A percentile compares a stretch with the other conserved stretches of the same genome.
Conservation (phyloP, 257 asterid genomes). For the Nicotiana sylvestris region DNA sequence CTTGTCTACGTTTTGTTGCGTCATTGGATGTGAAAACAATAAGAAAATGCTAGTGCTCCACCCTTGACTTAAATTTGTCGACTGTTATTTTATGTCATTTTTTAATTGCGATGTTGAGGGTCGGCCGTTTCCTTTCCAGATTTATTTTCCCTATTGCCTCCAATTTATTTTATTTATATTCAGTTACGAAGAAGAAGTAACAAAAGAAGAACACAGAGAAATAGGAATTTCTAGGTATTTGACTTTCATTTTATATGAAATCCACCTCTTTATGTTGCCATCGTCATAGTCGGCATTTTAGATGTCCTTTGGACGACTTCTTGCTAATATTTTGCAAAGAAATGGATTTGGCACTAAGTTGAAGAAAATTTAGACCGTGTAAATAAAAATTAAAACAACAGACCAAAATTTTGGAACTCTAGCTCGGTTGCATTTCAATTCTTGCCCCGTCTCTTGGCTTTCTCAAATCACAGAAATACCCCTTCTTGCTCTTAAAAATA, state of each 20-base stretch:
- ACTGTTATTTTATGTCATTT: neutral
- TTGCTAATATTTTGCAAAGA: no score
- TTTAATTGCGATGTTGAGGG: neutral
- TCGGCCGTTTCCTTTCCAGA: neutral
- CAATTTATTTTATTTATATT: neutral
- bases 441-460: neutral
- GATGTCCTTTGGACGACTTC: no score
- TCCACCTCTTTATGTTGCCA: no score
- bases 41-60: neutral
- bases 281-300: no score
- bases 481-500: no score
- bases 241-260: neutral
- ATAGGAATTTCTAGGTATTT: neutral
- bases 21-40: neutral
- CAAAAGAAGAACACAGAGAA: neutral
- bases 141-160: neutral
- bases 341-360: no score
- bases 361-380: no score
- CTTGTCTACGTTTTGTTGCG: neutral
- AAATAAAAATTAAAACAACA: no score
- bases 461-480: no score
- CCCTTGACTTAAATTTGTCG: neutral
- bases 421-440: no score
- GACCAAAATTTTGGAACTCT: no score
- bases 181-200: neutral